Evolutionary conservation across 768 basidiomycete genomes (phyloP), one percentile per base, ranked within the genome.

Genomic region (Melanogaster broomeanus): DNA sequence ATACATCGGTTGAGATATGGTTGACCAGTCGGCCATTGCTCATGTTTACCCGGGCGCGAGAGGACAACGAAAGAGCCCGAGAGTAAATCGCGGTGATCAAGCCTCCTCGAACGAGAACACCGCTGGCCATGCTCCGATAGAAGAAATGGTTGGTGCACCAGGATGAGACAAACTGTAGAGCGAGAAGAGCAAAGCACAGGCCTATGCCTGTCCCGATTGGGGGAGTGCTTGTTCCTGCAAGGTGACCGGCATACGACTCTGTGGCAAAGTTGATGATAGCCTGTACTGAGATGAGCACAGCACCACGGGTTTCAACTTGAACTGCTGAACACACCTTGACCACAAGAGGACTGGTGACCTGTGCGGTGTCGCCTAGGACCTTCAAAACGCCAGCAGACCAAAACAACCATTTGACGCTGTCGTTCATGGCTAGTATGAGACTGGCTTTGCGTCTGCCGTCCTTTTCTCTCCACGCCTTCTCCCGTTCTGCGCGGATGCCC

Each of bases 1-100:
- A 93, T 19, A 95, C 84, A 64, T 94, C 93, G 1, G 90, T 92
- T 6, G 90, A 93, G 53, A 98, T 95, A 71, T 96, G 93, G 58
- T 93, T 95, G 56, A 97, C 87, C 11, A 97, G 80, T 64, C 88
- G 88, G 19, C 93, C 95, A 61, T 92, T 97, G 2, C 90, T 83
- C 38, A 95, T 78, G 9, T 81, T 84, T 2, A 85, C 84, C 7
- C 95, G 82, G 6, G 92, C 83, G 37, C 90, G 85, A 16, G 88
- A 81, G 3, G 89, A 88, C 28, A 98, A 77, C 24, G 74, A 79
- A 21, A 97, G 76, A 1, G 88, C 85, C 38, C 87, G 84, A 24
- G 82, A 77, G 69, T 93, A 97, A 33, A 97, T 87, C 1, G 90
- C 85, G 1, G 90, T 86, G 59, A 97, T 96, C 40, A 97, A 78